Evolutionary conservation across 1,284 basidiomycete genomes (phyloP), one percentile per base, ranked within the genome.

Genomic region (Polyporus tsugae): DNA sequence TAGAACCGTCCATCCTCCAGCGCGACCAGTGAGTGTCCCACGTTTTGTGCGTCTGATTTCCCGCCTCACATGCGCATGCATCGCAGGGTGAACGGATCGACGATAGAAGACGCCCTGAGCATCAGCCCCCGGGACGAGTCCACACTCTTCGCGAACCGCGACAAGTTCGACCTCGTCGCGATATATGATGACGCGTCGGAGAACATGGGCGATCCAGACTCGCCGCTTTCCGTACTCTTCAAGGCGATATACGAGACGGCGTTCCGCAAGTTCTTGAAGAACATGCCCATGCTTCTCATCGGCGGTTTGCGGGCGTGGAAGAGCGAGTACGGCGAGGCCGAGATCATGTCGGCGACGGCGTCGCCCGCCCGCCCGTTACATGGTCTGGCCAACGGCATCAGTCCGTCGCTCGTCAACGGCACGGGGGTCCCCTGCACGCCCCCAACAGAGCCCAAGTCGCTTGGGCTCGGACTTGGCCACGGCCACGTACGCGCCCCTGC

Each of bases 301-400:
- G 97, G 97, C 1, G 97, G 97, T 1, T 84, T 95, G 64, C 87
- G 92, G 57, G 92, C 91, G 0, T 99, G 97, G 96, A 87, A 86
- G 73, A 83, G 83, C 65, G 89, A 92, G 64, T 82, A 94, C 63
- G 87, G 89, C 0, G 85, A 85, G 4, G 77, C 80, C 5, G 87
- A 87, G 64, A 76, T 89, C 49, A 74, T 80, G 38, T 78, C 79
- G 65, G 80, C 81, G 63, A 72, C 67, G 73, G 76, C 74, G 9
- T 68, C 64, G 25, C 64, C 65, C 35, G 61, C 53, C 62, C 44
- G 71, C 39, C 60, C 69, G 35, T 41, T 68, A 55, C 25, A 68
- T 39, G 60, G 68, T n/a, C 35, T 68, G 52, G 52, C 70, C 1
- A 74, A 74, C 41, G 70, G 70, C n/a, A 39, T 68, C 42, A 70